phyloP scores from a whole-genome alignment of 768 basidiomycete species.

The Boletus vinaceobasis region DNA sequence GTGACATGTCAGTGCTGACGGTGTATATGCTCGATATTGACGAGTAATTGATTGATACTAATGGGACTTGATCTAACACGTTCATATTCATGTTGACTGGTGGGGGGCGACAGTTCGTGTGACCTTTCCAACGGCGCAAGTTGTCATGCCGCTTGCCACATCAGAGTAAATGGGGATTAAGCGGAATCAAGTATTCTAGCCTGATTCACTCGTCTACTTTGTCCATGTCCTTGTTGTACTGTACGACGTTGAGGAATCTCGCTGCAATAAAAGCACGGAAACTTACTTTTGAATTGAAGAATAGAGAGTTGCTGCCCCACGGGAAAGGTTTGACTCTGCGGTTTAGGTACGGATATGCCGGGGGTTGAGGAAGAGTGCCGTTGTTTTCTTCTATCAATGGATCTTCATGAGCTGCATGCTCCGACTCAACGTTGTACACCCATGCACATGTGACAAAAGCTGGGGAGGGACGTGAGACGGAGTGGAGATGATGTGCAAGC shows the following conservation, averaged over 20 bases:
- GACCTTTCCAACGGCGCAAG: not conserved
- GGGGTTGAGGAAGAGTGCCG: constrained; percentile 65
- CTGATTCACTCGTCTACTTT: constrained; percentile 24
- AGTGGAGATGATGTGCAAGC: not conserved
- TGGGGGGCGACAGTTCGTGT: not conserved
- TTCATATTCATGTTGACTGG: not conserved
- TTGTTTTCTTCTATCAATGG: constrained; percentile 71
- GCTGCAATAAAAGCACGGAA: not conserved
- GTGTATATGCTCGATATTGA: not conserved
- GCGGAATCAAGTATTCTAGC: not conserved
- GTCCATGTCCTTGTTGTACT: constrained; percentile 68
- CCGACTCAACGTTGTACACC: constrained; percentile 51
- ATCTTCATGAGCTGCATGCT: constrained; percentile 69
- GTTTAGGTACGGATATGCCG: constrained; percentile 77
- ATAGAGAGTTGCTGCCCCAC: constrained; percentile 81
- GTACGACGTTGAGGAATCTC: constrained; percentile 3
- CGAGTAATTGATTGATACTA: not conserved
- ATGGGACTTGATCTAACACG: not conserved
- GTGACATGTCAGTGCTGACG: not conserved
- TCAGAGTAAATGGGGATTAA: not conserved
- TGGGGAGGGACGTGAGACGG: constrained; percentile 15
- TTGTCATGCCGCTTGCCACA: not conserved
- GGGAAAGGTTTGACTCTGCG: constrained; percentile 75
- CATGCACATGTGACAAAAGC: constrained; percentile 34
- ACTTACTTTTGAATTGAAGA: constrained; percentile 73